Evolutionary conservation across 192 early-diverging fungal species (phyloP), one percentile per base, ranked within the genome.

Genomic region (Coemansia brasiliensis): DNA sequence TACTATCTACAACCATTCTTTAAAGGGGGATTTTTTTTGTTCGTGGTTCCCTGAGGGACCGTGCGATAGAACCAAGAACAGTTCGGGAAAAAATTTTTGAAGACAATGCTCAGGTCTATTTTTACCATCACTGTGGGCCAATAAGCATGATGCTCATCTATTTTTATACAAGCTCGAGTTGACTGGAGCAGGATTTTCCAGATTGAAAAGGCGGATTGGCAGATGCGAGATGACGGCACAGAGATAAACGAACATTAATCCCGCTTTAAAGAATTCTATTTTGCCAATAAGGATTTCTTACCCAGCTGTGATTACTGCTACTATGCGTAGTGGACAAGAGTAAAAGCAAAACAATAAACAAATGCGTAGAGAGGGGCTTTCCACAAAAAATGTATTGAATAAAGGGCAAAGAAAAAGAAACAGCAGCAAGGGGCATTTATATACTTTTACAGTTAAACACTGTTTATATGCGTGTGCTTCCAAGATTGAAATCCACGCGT

Each of bases 271-370:
- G 8, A 46, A 46, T 24, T 46, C n/a, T n/a, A n/a, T n/a, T n/a
- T n/a, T n/a, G n/a, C n/a, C n/a, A n/a, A n/a, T n/a, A n/a, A n/a
- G n/a, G n/a, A n/a, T n/a, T 46, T 13, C 44, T 20, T 46, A 46
- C 44, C 15, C 22, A 20, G 44, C 44, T 11, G 24, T 24, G 24
- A 46, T 35, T 35, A 46, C 24, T 46, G 44, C 44, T 21, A 22
- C 24, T 11, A 11, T 46, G 43, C 21, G 18, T 46, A 24, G 20
- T 46, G 8, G 10, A 46, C 10, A 18, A 46, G 18, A 18, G 13
- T 24, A 22, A n/a, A n/a, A n/a, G 20, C 44, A 46, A 46, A 46
- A 46, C 44, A 46, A 46, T 35, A 52, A 52, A 52, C 15, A 52
- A 52, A 26, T 46, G 44, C 21, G 44, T 22, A 22, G 20, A 13